These are phyloP conservation scores for Lindgomyces ingoldianus DNA, from an alignment of 495 filamentous ascomycete genomes.

Conservation along the genomic window DNA sequence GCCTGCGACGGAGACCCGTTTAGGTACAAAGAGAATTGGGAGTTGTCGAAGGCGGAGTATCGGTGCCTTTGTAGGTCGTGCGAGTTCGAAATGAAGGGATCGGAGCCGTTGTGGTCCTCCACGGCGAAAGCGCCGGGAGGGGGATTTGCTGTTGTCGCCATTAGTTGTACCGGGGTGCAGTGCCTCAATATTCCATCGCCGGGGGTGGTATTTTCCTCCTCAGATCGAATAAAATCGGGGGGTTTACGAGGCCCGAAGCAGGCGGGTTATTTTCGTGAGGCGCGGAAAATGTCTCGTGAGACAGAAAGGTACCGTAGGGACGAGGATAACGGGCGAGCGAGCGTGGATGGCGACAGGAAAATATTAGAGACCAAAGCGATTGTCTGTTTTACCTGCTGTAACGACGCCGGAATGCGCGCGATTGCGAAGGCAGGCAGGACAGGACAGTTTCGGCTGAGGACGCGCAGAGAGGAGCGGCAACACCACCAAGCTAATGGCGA, in stretches of 20 bases:
- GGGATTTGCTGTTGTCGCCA: slow-evolving; percentile 44
- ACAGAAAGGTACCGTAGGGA: neutral
- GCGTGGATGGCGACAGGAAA: slow-evolving; percentile 2
- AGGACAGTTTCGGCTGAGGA: slow-evolving; percentile 2
- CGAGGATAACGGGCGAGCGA: slow-evolving; percentile 9
- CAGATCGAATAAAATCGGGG: neutral
- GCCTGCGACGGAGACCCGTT: slow-evolving; percentile 79
- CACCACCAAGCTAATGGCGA: neutral
- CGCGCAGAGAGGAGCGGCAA: neutral
- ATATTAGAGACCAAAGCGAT: slow-evolving; percentile 12
- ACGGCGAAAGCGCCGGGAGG: slow-evolving; percentile 40
- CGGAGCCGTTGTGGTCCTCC: slow-evolving; percentile 32
- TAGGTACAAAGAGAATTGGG: slow-evolving; percentile 75
- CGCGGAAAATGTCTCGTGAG: neutral
- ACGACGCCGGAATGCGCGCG: slow-evolving; percentile 11
- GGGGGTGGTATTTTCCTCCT: neutral
- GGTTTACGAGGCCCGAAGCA: neutral
- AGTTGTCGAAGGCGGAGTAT: slow-evolving; percentile 75
- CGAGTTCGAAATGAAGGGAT: slow-evolving; percentile 43
- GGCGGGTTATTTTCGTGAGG: slow-evolving; percentile 1
- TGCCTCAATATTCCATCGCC: slow-evolving; percentile 29
- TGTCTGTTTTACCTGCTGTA: slow-evolving; percentile 10
- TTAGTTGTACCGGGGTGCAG: slow-evolving; percentile 10
- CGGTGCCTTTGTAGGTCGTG: slow-evolving; percentile 59
- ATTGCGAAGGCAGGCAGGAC: neutral